phyloP scores from a whole-genome alignment of 345 rosid species.

The Excoecaria cochinchinensis region DNA sequence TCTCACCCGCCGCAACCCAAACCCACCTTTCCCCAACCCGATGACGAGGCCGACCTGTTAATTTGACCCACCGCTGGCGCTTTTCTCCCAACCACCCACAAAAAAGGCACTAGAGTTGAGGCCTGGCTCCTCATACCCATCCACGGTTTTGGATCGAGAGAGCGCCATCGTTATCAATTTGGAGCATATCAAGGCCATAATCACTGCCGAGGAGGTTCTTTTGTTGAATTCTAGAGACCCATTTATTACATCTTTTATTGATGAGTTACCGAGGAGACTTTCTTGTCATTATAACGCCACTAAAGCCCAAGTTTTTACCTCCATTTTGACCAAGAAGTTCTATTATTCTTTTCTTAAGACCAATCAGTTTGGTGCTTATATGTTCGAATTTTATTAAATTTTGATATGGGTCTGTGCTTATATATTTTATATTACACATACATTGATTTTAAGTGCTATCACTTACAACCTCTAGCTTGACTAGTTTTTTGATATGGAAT shows the following conservation, averaged over 20 bases:
- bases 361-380: not conserved
- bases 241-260: conserved; percentile 66
- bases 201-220: conserved; percentile 82
- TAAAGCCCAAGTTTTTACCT: conserved; percentile 52
- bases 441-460: not conserved
- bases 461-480: not conserved
- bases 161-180: conserved; percentile 81
- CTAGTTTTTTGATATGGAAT: not conserved
- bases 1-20: not conserved
- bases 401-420: not conserved
- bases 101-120: conserved; percentile 64
- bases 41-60: conserved; percentile 14
- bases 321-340: not conserved
- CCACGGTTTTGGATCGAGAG: conserved; percentile 83
- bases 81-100: conserved; percentile 32
- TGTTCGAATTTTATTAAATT: not conserved
- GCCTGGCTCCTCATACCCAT: conserved; percentile 79
- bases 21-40: not conserved
- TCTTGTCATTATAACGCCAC: conserved; percentile 55
- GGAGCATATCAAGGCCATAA: conserved; percentile 93
- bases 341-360: not conserved
- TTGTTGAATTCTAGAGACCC: conserved; percentile 84
- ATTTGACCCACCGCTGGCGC: conserved; percentile 9
- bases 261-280: conserved; percentile 66
- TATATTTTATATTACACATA: not conserved